These are phyloP conservation scores for Diaporthe vaccinii DNA, from an alignment of 2,329 filamentous ascomycete species.

Conservation along the genomic window DNA sequence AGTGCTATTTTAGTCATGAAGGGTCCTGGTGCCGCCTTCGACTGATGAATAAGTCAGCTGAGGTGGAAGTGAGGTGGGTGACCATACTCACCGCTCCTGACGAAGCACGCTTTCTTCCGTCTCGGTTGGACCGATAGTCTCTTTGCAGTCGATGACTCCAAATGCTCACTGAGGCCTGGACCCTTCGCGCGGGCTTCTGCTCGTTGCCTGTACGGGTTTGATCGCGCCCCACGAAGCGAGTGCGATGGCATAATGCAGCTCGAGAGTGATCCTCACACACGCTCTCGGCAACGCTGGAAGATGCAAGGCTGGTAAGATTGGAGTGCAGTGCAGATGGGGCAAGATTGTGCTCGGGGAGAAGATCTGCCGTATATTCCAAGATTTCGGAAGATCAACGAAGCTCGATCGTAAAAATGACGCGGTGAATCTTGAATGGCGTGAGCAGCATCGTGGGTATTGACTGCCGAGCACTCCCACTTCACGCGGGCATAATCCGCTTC, in stretches of 20 bases:
- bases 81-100: slow-evolving; percentile 6
- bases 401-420: slow-evolving; percentile 19
- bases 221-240: neutral
- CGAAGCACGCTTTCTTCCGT: slow-evolving; percentile 17
- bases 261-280: neutral
- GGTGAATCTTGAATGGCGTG: slow-evolving; percentile 1
- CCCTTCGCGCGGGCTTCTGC: neutral
- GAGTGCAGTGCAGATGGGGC: slow-evolving; percentile 12
- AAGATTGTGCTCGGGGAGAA: neutral
- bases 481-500: slow-evolving; percentile 7
- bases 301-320: slow-evolving; percentile 5
- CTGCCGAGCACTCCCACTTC: neutral
- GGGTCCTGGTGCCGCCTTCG: neutral
- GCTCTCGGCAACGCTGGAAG: neutral
- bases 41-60: neutral
- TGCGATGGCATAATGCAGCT: neutral
- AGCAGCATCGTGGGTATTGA: slow-evolving; percentile 11
- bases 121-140: slow-evolving; percentile 10
- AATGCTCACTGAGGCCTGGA: neutral
- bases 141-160: neutral
- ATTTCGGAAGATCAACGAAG: slow-evolving; percentile 32
- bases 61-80: slow-evolving; percentile 1
- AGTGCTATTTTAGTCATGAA: slow-evolving; percentile 25
- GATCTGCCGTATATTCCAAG: slow-evolving; percentile 24
- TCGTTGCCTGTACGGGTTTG: neutral